Percentiles rank a stretch among this genome's conserved stretches.
phyloP scores from a whole-genome alignment of 176 grass and related monocot genomes.

The Tillandsia fasciculata region DNA sequence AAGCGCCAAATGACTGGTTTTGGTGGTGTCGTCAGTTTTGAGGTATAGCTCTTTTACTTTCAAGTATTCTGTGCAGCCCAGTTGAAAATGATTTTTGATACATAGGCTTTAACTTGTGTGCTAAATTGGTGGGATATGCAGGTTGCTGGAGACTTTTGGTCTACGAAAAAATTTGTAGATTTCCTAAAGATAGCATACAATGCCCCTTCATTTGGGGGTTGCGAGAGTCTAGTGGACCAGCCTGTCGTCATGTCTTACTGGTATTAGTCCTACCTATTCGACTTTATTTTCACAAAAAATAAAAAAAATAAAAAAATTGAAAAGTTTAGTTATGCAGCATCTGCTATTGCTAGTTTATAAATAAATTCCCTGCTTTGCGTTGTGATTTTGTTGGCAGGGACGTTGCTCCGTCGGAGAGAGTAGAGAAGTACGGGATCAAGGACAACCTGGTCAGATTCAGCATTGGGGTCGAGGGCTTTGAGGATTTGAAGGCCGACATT shows the following conservation, averaged over 20 bases:
- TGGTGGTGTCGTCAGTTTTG: slow-evolving; percentile 99
- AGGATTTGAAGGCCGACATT: slow-evolving; percentile 84
- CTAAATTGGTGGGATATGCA: not conserved
- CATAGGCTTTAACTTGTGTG: not conserved
- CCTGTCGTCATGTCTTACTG: slow-evolving; percentile 99
- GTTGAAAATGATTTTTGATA: not conserved
- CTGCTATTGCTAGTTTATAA: not conserved
- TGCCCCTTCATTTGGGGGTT: slow-evolving; percentile 93
- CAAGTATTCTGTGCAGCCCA: not conserved
- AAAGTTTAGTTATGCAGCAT: not conserved
- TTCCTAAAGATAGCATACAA: slow-evolving; percentile 90
- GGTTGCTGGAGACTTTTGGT: slow-evolving; percentile 50
- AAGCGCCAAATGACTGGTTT: slow-evolving; percentile 97
- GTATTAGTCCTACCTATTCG: slow-evolving; percentile 22
- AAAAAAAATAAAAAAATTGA: not conserved
- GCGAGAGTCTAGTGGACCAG: slow-evolving; percentile 93
- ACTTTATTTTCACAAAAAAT: not conserved
- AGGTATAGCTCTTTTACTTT: slow-evolving; percentile 33
- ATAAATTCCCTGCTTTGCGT: not conserved
- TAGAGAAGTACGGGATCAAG: slow-evolving; percentile 73
- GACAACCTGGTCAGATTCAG: slow-evolving; percentile 99
- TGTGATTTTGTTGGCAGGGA: slow-evolving; percentile 5
- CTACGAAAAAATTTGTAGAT: slow-evolving; percentile 79
- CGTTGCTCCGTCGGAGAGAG: slow-evolving; percentile 42
- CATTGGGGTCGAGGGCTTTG: slow-evolving; percentile 85